Percentiles rank a stretch among this genome's conserved stretches.
These are phyloP conservation scores for Penicillium sp. DNA, from an alignment of 2,329 filamentous ascomycete species.

Conservation along the genomic window DNA sequence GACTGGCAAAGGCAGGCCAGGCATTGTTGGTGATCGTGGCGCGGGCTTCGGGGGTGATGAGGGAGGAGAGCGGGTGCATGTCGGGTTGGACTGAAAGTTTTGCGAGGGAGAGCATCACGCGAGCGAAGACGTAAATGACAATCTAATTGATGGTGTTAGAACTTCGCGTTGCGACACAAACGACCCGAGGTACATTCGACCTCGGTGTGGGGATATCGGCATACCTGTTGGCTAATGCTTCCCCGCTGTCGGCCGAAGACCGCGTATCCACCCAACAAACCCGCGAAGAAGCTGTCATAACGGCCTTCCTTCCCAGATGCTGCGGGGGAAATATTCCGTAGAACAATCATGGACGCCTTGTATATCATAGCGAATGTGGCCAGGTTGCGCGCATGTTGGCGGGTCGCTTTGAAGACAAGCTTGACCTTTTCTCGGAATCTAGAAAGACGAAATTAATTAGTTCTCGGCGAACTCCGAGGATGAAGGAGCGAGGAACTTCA, in stretches of 20 bases:
- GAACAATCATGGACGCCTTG: constrained; percentile 75
- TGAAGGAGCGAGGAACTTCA: constrained; percentile 23
- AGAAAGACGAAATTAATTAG: constrained; percentile 14
- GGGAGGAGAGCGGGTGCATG: constrained; percentile 43
- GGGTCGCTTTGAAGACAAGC: constrained; percentile 82
- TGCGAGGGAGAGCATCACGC: constrained; percentile 81
- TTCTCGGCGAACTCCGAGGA: constrained; percentile 9
- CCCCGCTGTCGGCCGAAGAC: constrained; percentile 84
- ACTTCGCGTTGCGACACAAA: not conserved
- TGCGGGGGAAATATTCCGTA: constrained; percentile 60
- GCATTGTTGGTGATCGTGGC: constrained; percentile 66
- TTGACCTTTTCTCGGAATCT: constrained; percentile 73
- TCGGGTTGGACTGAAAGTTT: constrained; percentile 74
- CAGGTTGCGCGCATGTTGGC: constrained; percentile 87
- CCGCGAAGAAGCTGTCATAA: constrained; percentile 83
- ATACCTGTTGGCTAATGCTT: constrained; percentile 74
- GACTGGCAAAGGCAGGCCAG: constrained; percentile 88
- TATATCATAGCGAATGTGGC: constrained; percentile 90
- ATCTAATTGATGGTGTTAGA: constrained; percentile 60
- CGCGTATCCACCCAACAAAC: constrained; percentile 84
- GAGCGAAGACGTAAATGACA: constrained; percentile 95
- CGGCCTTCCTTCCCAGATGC: constrained; percentile 62
- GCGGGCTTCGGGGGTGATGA: constrained; percentile 49
- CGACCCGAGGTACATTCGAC: not conserved
- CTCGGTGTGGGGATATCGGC: constrained; percentile 2